These are phyloP conservation scores for Tetracladium setigerum DNA, from an alignment of 495 filamentous ascomycete genomes.

Conservation along the genomic window DNA sequence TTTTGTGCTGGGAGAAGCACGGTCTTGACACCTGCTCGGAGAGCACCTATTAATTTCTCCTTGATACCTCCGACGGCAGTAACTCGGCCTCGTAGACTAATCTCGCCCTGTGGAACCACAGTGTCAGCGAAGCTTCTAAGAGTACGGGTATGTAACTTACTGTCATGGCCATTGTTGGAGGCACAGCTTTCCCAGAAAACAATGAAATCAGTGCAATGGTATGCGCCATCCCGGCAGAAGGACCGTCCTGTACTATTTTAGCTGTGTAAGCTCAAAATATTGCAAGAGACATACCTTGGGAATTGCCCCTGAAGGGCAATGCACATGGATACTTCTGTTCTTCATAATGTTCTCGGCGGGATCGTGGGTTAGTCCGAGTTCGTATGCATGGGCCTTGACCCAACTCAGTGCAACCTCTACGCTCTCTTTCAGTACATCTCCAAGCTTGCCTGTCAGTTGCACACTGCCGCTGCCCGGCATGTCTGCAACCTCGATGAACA, in stretches of 20 bases:
- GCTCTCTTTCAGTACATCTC: conserved; percentile 93
- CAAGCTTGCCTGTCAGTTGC: conserved; percentile 97
- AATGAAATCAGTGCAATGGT: conserved; percentile 88
- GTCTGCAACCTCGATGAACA: conserved; percentile 97
- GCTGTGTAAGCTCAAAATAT: not conserved
- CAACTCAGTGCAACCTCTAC: conserved; percentile 90
- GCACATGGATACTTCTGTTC: conserved; percentile 87
- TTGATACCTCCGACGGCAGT: conserved; percentile 92
- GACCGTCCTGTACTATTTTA: conserved; percentile 27
- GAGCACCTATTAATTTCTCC: conserved; percentile 94
- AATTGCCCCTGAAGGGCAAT: conserved; percentile 91
- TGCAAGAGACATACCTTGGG: conserved; percentile 59
- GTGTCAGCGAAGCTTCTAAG: conserved; percentile 7
- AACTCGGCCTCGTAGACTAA: conserved; percentile 80
- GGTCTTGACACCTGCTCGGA: conserved; percentile 89
- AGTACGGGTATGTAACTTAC: conserved; percentile 7
- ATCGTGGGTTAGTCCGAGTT: conserved; percentile 74
- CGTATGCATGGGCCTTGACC: conserved; percentile 95
- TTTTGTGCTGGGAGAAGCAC: conserved; percentile 86
- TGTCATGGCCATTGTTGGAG: conserved; percentile 94
- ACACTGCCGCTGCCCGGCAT: conserved; percentile 93
- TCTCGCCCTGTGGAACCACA: conserved; percentile 57
- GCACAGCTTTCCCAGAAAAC: conserved; percentile 81
- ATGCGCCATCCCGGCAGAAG: conserved; percentile 85
- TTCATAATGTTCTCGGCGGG: conserved; percentile 93